phyloP scores from a whole-genome alignment of 257 asterid species.

The Scutellaria barbata region DNA sequence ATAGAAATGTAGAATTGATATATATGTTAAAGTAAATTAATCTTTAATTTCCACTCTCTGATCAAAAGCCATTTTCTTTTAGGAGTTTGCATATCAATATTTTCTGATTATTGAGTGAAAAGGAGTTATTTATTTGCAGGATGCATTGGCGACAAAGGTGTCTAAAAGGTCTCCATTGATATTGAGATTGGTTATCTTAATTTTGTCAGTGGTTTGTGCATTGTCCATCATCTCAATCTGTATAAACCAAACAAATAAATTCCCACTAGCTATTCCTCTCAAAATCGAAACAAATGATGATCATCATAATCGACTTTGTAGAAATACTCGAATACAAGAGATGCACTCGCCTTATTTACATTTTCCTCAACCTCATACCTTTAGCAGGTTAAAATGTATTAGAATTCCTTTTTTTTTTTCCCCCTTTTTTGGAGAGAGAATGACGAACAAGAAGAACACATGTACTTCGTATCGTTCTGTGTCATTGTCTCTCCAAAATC shows the following conservation, averaged over 20 bases:
- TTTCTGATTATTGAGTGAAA: no score
- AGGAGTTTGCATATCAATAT: no score
- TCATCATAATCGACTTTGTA: constrained; percentile 40
- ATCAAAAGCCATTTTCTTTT: background rate
- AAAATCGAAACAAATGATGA: constrained; percentile 38
- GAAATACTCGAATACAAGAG: constrained; percentile 35
- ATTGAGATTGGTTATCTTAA: constrained; percentile 50
- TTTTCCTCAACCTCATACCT: constrained; percentile 72
- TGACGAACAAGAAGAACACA: no score
- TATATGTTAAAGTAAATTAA: no score
- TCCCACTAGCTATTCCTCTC: constrained; percentile 39
- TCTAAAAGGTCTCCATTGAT: constrained; percentile 60
- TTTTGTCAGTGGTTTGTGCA: constrained; percentile 58
- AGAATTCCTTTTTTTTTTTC: background rate
- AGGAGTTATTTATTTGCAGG: constrained; percentile 44
- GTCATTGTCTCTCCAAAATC: no score
- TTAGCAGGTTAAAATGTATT: constrained; percentile 52
- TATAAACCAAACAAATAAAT: constrained; percentile 45
- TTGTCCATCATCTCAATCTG: constrained; percentile 56
- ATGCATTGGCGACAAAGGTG: constrained; percentile 41
- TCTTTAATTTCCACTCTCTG: no score
- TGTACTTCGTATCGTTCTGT: no score
- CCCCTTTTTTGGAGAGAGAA: no score
- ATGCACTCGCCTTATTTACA: constrained; percentile 57
- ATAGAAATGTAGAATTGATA: background rate